Conservation (phyloP, 768 basidiomycete species). For the Lyophyllum semitale region DNA sequence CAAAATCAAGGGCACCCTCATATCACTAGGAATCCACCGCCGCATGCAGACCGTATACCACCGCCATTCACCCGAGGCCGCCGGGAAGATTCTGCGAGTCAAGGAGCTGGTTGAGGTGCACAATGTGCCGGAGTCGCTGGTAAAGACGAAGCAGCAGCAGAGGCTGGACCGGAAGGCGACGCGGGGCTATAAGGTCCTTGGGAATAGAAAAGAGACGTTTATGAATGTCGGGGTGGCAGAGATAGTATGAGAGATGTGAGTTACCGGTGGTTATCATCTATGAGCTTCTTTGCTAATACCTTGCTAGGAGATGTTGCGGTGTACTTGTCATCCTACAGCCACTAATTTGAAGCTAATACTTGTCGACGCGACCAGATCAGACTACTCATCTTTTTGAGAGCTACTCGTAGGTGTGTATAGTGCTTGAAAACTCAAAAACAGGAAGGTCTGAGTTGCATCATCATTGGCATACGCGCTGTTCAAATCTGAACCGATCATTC, state of each 20-base stretch:
- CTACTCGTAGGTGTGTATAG: not conserved
- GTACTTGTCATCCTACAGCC: not conserved
- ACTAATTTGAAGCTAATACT: not conserved
- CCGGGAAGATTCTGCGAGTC: constrained; percentile 83
- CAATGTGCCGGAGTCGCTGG: constrained; percentile 72
- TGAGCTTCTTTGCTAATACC: not conserved
- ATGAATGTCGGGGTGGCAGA: constrained; percentile 25
- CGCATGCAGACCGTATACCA: constrained; percentile 87
- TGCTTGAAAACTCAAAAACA: not conserved
- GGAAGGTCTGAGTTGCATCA: no score
- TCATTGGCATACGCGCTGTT: no score
- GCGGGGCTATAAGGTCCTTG: constrained; percentile 67
- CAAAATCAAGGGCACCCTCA: constrained; percentile 70
- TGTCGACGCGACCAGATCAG: not conserved
- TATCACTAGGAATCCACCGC: constrained; percentile 81
- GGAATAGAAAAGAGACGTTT: constrained; percentile 32
- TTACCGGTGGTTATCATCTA: not conserved
- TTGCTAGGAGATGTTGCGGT: not conserved
- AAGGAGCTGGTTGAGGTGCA: constrained; percentile 91
- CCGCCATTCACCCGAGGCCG: constrained; percentile 67
- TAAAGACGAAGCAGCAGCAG: constrained; percentile 72
- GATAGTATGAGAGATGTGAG: constrained; percentile 8
- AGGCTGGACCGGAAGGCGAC: constrained; percentile 64
- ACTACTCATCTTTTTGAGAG: not conserved
- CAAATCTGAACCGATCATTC: no score